Conservation (phyloP, 2,329 filamentous ascomycete genomes). For the Epichloe hybrida region DNA sequence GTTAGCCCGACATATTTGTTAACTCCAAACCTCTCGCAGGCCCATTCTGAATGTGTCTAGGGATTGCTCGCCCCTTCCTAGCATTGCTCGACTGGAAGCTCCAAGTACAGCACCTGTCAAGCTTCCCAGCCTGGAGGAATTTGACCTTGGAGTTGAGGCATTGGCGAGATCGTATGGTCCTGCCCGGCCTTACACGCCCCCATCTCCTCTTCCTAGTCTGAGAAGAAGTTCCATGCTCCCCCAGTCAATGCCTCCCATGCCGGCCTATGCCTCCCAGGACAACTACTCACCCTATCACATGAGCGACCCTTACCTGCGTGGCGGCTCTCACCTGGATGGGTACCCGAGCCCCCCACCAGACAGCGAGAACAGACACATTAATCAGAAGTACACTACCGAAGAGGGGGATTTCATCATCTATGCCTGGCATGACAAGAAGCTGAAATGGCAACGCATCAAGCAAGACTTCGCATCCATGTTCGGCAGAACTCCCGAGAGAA, state of each 20-base stretch:
- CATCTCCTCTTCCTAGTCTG: constrained; percentile 17
- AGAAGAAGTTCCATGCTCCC: constrained; percentile 11
- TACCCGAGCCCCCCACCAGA: constrained; percentile 24
- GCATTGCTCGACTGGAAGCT: constrained; percentile 8
- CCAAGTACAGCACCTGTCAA: constrained; percentile 10
- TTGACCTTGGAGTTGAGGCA: constrained; percentile 25
- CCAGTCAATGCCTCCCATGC: constrained; percentile 12
- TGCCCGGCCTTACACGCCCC: constrained; percentile 13
- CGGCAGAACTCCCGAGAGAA: constrained; percentile 23
- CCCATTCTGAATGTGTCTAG: constrained; percentile 10
- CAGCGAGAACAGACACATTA: constrained; percentile 25
- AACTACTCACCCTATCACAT: constrained; percentile 11
- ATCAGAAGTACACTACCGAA: constrained; percentile 30
- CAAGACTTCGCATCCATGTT: constrained; percentile 26
- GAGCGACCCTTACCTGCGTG: constrained; percentile 13
- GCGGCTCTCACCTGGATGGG: constrained; percentile 12
- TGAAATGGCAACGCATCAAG: constrained; percentile 28
- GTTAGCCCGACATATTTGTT: constrained; percentile 1
- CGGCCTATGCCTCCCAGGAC: constrained; percentile 11
- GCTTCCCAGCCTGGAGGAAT: constrained; percentile 24
- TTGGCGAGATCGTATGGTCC: constrained; percentile 19
- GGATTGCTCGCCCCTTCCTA: constrained; percentile 16
- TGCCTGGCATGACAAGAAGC: constrained; percentile 29
- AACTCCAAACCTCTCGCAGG: constrained; percentile 5
- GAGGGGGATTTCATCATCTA: constrained; percentile 32